phyloP scores from a whole-genome alignment of 306 rosid genomes.

The Vigna trinervia region DNA sequence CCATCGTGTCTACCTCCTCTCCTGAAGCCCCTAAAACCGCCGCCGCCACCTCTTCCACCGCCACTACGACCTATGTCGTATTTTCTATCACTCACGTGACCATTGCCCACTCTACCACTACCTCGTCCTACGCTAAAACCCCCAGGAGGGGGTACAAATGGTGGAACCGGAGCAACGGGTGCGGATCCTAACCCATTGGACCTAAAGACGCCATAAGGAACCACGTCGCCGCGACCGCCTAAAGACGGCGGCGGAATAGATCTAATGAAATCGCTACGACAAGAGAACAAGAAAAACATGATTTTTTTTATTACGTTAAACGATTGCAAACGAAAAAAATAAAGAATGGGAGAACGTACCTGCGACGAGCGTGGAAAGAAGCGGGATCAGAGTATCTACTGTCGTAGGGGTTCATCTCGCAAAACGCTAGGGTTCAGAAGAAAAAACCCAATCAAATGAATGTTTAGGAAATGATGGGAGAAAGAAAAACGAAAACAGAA shows the following conservation, averaged over 20 bases:
- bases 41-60: slow-evolving; percentile 45
- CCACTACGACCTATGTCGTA: slow-evolving; percentile 40
- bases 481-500: not conserved
- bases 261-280: slow-evolving; percentile 66
- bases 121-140: slow-evolving; percentile 72
- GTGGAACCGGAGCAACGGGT: slow-evolving; percentile 51
- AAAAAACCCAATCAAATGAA: not conserved
- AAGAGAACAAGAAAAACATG: not conserved
- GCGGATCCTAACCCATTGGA: slow-evolving; percentile 48
- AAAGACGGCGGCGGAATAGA: slow-evolving; percentile 48
- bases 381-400: slow-evolving; percentile 63
- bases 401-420: slow-evolving; percentile 70
- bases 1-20: slow-evolving; percentile 70
- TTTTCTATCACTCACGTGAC: slow-evolving; percentile 44
- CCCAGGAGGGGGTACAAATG: slow-evolving; percentile 74
- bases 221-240: slow-evolving; percentile 60
- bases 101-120: slow-evolving; percentile 47
- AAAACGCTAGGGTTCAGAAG: slow-evolving; percentile 46
- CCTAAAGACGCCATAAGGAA: slow-evolving; percentile 44
- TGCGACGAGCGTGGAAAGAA: slow-evolving; percentile 85
- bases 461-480: not conserved
- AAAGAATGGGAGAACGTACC: slow-evolving; percentile 46
- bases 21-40: slow-evolving; percentile 53
- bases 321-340: not conserved
- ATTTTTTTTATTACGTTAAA: not conserved